These are phyloP conservation scores for Iris pallida DNA, from an alignment of 116 monocot genomes.

Conservation along the genomic window DNA sequence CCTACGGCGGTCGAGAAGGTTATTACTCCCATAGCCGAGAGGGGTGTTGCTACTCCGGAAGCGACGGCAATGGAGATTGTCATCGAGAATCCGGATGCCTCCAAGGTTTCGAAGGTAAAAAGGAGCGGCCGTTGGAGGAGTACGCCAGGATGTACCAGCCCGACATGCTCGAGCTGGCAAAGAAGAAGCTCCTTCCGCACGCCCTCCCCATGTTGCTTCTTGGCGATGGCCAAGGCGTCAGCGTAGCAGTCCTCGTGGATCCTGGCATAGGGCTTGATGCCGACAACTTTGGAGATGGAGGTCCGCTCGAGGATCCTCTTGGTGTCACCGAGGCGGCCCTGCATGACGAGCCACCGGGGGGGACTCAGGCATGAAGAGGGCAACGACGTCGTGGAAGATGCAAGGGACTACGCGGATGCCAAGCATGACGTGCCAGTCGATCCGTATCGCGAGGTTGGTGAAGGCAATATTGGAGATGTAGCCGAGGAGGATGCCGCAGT, in stretches of 20 bases:
- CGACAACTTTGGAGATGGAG: too few relatives aligned
- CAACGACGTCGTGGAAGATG: slow-evolving; percentile 20
- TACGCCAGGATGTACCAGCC: too few relatives aligned
- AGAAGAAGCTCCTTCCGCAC: slow-evolving; percentile 60
- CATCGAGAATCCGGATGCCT: too few relatives aligned
- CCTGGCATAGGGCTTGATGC: slow-evolving; percentile 29
- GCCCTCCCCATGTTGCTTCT: slow-evolving; percentile 26
- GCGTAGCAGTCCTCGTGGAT: slow-evolving; percentile 21
- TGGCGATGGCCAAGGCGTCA: neutral
- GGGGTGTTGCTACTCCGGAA: too few relatives aligned
- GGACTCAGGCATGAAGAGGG: slow-evolving; percentile 40
- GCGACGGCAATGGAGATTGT: too few relatives aligned
- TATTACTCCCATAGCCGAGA: too few relatives aligned
- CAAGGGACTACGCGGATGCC: slow-evolving; percentile 33
- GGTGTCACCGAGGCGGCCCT: slow-evolving; percentile 33
- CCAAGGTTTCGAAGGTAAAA: too few relatives aligned
- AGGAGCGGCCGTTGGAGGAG: too few relatives aligned
- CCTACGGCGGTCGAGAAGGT: too few relatives aligned
- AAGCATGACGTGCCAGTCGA: slow-evolving; percentile 37
- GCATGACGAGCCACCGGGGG: slow-evolving; percentile 42
- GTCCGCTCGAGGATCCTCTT: too few relatives aligned
- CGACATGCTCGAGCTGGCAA: too few relatives aligned
- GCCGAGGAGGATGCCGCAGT: slow-evolving; percentile 39
- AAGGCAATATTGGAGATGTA: slow-evolving; percentile 43
- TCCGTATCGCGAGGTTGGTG: slow-evolving; percentile 7